Evolutionary conservation across 2,329 filamentous ascomycete species (phyloP), one percentile per base, ranked within the genome.

Genomic region (Fusarium euwallaceae): DNA sequence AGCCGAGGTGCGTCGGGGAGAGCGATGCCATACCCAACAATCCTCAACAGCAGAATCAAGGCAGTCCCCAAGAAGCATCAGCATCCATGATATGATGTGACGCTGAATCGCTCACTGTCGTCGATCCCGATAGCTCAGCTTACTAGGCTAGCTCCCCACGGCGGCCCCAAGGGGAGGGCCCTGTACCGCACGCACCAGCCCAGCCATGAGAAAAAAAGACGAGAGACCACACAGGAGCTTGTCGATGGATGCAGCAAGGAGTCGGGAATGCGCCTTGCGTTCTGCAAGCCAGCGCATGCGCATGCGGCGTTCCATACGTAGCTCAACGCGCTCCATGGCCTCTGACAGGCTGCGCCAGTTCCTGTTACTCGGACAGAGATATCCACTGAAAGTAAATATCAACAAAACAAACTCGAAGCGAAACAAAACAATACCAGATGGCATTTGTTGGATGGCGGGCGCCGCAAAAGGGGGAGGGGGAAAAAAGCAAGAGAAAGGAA

Each of bases 221-320:
- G 27, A 53, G 27, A 53, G 48, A 56, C 64, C 61, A 64, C 58
- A 59, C 48, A 53, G 24, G 29, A 27, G 37, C 55, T 22, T 36
- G 24, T 48, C 62, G 60, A 53, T 39, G 45, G 63, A 70, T 64
- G 63, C 62, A 64, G 48, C 64, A 67, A 58, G 60, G 62, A 73
- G 70, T 68, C 70, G 61, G 64, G 70, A 68, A 74, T 72, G 70
- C 64, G 64, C 66, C 53, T 64, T 55, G 58, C 64, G 34, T 69
- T 63, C 64, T 71, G 72, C 72, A 74, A 66, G 64, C 60, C 65
- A 69, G 70, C 72, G 61, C 67, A 73, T 71, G 70, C 72, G 60
- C 61, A 68, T 75, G 63, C 68, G 71, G 73, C 61, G 61, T 65
- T 70, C 70, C 48, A 37, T 59, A 69, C 53, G 51, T 58, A 69